A percentile compares a stretch with the other conserved stretches of the same genome.
Conservation (phyloP, 2,329 filamentous ascomycete species). For the Claviceps fusiformis region DNA sequence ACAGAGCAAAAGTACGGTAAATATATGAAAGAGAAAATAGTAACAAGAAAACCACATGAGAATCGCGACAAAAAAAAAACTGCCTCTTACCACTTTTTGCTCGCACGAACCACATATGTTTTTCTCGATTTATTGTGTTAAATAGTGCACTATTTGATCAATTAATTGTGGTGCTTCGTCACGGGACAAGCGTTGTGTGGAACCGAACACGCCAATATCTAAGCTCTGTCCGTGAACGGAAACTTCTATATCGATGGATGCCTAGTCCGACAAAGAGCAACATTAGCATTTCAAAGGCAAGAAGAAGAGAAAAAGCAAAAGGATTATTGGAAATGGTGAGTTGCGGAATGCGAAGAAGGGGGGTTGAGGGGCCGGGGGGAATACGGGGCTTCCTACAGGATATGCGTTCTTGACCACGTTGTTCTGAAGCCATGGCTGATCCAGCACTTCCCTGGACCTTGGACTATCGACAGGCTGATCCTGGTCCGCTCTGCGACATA, state of each 20-base stretch:
- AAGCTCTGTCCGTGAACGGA: conserved; percentile 18
- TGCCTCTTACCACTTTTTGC: background rate
- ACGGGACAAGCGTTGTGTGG: conserved; percentile 13
- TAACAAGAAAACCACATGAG: too few relatives aligned
- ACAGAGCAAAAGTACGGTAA: too few relatives aligned
- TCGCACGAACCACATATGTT: background rate
- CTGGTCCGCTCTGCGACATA: background rate
- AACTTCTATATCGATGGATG: conserved; percentile 27
- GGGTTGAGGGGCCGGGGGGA: too few relatives aligned
- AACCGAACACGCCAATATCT: conserved; percentile 29
- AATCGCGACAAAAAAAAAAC: background rate
- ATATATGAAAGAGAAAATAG: too few relatives aligned
- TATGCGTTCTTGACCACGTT: conserved; percentile 14
- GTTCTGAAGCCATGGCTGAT: conserved; percentile 8
- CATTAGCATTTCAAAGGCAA: background rate
- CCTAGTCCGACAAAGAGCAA: conserved; percentile 11
- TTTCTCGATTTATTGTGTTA: conserved; percentile 1
- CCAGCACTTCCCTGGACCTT: background rate
- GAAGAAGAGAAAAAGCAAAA: too few relatives aligned
- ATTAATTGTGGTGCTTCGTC: conserved; percentile 15
- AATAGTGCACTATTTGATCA: conserved; percentile 10
- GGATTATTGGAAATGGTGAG: too few relatives aligned
- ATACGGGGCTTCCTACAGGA: conserved; percentile 14
- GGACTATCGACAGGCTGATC: background rate
- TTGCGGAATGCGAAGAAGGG: background rate